A percentile compares a stretch with the other conserved stretches of the same genome.
These are phyloP conservation scores for Nitzschia putrida DNA, from an alignment of 108 stramenopile genomes.

Conservation along the genomic window DNA sequence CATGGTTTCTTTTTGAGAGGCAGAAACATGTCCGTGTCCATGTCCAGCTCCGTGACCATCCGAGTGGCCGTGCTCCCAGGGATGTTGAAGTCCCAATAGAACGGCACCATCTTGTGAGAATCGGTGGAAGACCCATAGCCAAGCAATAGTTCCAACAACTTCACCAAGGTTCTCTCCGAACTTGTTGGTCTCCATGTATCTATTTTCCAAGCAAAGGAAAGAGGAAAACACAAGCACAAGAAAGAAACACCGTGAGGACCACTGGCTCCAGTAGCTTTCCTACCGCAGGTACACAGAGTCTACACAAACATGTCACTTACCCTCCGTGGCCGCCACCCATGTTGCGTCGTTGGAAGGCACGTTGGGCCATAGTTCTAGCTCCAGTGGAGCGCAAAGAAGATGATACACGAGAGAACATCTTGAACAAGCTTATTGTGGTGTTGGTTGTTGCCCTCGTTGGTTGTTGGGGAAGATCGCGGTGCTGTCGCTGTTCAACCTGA, in stretches of 20 bases:
- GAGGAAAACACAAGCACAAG: not conserved
- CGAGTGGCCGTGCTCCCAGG: conserved; percentile 71
- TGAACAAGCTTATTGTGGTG: too few species aligned
- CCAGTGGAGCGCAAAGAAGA: not conserved
- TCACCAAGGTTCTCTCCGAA: conserved; percentile 52
- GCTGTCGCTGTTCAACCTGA: too few species aligned
- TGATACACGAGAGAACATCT: not conserved
- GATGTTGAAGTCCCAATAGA: conserved; percentile 73
- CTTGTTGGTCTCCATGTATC: conserved; percentile 41
- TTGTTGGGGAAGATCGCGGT: too few species aligned
- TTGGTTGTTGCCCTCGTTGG: too few species aligned
- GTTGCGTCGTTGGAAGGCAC: not conserved
- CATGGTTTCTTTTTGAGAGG: conserved; percentile 44
- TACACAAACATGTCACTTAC: not conserved
- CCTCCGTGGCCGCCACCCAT: conserved; percentile 4
- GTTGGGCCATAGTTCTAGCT: not conserved
- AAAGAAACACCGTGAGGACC: not conserved
- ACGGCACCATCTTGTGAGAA: conserved; percentile 71
- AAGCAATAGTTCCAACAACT: conserved; percentile 71
- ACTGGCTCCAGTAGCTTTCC: too few species aligned
- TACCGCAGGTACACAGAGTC: too few species aligned
- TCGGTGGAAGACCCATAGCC: conserved; percentile 85
- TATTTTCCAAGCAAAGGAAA: not conserved
- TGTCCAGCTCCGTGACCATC: conserved; percentile 23
- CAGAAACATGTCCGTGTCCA: conserved; percentile 20